Base-by-base conservation (phyloP, 2,329 filamentous ascomycete species). In the Arthrobotrys entomopaga region DNA sequence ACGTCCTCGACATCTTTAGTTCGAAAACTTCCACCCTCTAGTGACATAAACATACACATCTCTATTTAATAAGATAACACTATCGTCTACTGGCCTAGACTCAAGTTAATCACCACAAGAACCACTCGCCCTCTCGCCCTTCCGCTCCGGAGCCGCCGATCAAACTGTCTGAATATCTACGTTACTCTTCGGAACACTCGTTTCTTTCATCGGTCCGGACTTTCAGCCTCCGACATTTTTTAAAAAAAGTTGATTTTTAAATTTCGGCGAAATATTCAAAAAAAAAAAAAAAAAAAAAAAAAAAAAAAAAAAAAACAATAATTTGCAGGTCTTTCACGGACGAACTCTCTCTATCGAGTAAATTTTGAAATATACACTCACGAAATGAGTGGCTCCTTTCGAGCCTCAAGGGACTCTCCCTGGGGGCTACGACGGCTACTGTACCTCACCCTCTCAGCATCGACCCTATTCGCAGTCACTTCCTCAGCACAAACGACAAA, bases 401-500 rank as follows among this genome's bases (percentile, higher is more conserved):
- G 20, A 59, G 70, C 57, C 70, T 46, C 65, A 42, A 34, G 65
- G 20, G 56, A 75, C 34, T 74, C 76, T 42, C 52, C 75, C 61
- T 73, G 70, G 66, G 67, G 75, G 56, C 52, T 77, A 65, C 66
- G 66, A 29, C 58, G 56, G 48, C 54, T 73, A 53, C 59, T 76
- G 10, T 74, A 67, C 26, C 34, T 74, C 40, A 42, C 50, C 8
- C 34, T 74, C 8, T 74, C 70, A 10, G 43, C 70, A 6, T 34
- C 29, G 6, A 43, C 57, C 29, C 26, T 73, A 46, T 15, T 70
- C 22, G 56, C 69, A n/a, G 40, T 63, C 15, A 50, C 46, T 24
- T 49, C 65, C 6, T 58, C 70, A 15, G 70, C 73, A 38, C 61
- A 73, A 29, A 79, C 78, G 11, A 77, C 65, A 49, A 72, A 76